A percentile compares a stretch with the other conserved stretches of the same genome.
These are phyloP conservation scores for Craspedostauros australis DNA, from an alignment of 108 stramenopile species.

Conservation along the genomic window DNA sequence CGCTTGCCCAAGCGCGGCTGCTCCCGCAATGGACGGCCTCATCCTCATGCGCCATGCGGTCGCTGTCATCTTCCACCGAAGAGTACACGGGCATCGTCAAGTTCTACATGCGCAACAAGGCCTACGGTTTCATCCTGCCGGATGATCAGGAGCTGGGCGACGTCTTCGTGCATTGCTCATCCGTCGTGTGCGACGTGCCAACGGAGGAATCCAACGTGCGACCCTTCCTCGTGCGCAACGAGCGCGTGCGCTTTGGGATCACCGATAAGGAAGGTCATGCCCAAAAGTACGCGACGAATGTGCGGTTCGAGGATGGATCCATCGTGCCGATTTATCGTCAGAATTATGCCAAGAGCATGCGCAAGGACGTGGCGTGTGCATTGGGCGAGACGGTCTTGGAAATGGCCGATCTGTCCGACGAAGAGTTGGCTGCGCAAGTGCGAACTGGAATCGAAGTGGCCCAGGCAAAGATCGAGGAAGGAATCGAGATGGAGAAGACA, in stretches of 20 bases:
- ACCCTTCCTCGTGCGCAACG: slow-evolving; percentile 13
- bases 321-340: slow-evolving; percentile 14
- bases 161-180: slow-evolving; percentile 15
- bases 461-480: no score
- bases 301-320: slow-evolving; percentile 15
- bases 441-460: no score
- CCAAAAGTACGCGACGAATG: slow-evolving; percentile 12
- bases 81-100: slow-evolving; percentile 14
- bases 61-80: no score
- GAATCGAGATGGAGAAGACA: no score
- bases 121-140: slow-evolving; percentile 18
- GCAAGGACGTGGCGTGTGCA: no score
- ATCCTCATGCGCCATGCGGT: no score
- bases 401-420: slow-evolving; percentile 4
- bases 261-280: no score
- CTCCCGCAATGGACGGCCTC: no score
- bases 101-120: slow-evolving; percentile 20
- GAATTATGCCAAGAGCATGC: slow-evolving; percentile 11
- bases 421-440: no score
- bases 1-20: no score
- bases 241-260: slow-evolving; percentile 13
- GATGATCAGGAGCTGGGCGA: slow-evolving; percentile 9
- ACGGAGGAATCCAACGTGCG: slow-evolving; percentile 13
- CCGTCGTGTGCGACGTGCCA: slow-evolving; percentile 6
- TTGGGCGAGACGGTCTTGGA: slow-evolving; percentile 9